phyloP scores from a whole-genome alignment of 805 yeast genomes.

The Saccharomycopsis sp. region DNA sequence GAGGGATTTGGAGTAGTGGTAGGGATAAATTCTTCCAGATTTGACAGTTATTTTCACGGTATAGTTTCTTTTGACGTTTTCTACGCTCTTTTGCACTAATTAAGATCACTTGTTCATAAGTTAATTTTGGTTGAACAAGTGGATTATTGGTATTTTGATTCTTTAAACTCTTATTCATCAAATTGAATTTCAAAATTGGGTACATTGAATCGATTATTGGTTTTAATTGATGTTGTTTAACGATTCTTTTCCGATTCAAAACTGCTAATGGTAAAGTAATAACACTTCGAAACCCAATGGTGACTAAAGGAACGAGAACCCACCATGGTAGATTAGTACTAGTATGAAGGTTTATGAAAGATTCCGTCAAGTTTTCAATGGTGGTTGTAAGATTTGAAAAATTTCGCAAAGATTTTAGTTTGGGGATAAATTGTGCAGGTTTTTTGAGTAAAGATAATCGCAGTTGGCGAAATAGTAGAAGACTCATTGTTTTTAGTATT shows the following conservation, averaged over 20 bases:
- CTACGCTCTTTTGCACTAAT: slow-evolving; percentile 70
- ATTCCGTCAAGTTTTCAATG: slow-evolving; percentile 6
- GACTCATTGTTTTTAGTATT: no score
- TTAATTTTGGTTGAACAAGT: slow-evolving; percentile 34
- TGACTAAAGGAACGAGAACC: slow-evolving; percentile 62
- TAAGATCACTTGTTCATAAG: slow-evolving; percentile 69
- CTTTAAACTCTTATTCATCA: slow-evolving; percentile 37
- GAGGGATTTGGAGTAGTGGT: slow-evolving; percentile 77
- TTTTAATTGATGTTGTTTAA: slow-evolving; percentile 58
- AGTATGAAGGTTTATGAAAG: slow-evolving; percentile 40
- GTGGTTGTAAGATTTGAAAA: neutral
- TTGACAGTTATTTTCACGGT: slow-evolving; percentile 56
- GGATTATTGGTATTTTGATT: slow-evolving; percentile 23
- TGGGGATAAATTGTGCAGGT: no score
- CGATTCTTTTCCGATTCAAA: slow-evolving; percentile 55
- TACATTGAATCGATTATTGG: slow-evolving; percentile 67
- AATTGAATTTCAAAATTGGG: slow-evolving; percentile 53
- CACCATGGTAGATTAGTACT: slow-evolving; percentile 73
- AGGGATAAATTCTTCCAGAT: slow-evolving; percentile 69
- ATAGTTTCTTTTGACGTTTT: slow-evolving; percentile 62
- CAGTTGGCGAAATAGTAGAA: no score
- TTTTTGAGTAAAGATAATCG: no score
- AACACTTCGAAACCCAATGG: slow-evolving; percentile 51
- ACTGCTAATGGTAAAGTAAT: slow-evolving; percentile 76
- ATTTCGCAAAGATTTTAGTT: no score